A percentile compares a stretch with the other conserved stretches of the same genome.
Conservation (phyloP, 495 filamentous ascomycete species). For the Annulohypoxylon stygium region DNA sequence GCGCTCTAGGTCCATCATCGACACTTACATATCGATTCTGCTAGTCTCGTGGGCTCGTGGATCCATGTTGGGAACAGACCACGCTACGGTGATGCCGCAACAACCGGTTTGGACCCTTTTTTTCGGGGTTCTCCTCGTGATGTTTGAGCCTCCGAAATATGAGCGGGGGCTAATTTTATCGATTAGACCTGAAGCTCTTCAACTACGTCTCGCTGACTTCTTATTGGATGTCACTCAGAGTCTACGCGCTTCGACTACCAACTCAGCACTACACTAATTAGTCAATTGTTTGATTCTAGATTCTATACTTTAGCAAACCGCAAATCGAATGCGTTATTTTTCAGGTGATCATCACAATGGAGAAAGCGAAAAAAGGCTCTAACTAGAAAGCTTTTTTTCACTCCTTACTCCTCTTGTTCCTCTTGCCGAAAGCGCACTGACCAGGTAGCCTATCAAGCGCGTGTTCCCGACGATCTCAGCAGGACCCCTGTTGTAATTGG, state of each 20-base stretch:
- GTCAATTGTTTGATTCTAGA: slow-evolving; percentile 17
- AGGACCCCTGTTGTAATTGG: slow-evolving; percentile 27
- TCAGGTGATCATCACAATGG: slow-evolving; percentile 27
- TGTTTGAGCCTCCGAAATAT: slow-evolving; percentile 11
- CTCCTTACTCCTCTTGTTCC: slow-evolving; percentile 7
- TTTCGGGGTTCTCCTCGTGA: background rate
- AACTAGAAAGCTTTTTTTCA: slow-evolving; percentile 19
- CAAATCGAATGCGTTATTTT: slow-evolving; percentile 34
- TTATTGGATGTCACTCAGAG: slow-evolving; percentile 24
- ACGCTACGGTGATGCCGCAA: slow-evolving; percentile 23
- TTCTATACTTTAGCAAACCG: slow-evolving; percentile 19
- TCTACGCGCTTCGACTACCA: slow-evolving; percentile 25
- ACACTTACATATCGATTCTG: slow-evolving; percentile 14
- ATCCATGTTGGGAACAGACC: slow-evolving; percentile 1
- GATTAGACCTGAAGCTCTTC: slow-evolving; percentile 10
- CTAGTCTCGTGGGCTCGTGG: slow-evolving; percentile 19
- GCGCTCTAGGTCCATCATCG: slow-evolving; percentile 10
- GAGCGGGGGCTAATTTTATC: slow-evolving; percentile 4
- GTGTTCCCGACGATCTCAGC: slow-evolving; percentile 28
- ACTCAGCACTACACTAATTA: slow-evolving; percentile 11
- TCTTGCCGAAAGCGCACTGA: slow-evolving; percentile 29
- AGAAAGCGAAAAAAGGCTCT: slow-evolving; percentile 35
- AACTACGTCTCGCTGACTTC: slow-evolving; percentile 4
- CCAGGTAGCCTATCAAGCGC: slow-evolving; percentile 24
- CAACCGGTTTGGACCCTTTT: slow-evolving; percentile 17